Percentiles rank a stretch among this genome's conserved stretches.
Conservation (phyloP, 768 basidiomycete species). For the Agrocybe praecox region DNA sequence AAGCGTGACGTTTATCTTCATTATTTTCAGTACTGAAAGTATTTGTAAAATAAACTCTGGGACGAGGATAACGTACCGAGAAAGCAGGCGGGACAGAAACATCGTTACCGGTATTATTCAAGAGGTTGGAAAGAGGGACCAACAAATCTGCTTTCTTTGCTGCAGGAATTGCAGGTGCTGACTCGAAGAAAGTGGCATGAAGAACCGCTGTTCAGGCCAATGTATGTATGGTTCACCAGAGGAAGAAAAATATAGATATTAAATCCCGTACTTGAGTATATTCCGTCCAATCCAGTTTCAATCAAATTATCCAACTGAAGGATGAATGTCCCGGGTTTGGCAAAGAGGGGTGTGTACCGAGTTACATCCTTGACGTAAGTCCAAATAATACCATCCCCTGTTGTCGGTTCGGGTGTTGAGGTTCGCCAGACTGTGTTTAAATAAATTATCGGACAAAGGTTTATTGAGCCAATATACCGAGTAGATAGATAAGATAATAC, state of each 20-base stretch:
- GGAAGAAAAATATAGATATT: too few relatives aligned
- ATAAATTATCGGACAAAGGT: too few relatives aligned
- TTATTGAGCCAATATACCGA: too few relatives aligned
- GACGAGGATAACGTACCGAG: slow-evolving; percentile 43
- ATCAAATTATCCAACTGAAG: slow-evolving; percentile 75
- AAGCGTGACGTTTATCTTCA: slow-evolving; percentile 65
- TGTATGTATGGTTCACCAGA: neutral
- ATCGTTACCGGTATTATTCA: slow-evolving; percentile 66
- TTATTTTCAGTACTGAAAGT: too few relatives aligned
- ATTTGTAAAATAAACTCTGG: neutral
- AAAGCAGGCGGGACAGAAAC: slow-evolving; percentile 76
- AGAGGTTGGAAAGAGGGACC: slow-evolving; percentile 68
- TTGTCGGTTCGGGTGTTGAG: slow-evolving; percentile 76
- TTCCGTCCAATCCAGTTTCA: slow-evolving; percentile 55
- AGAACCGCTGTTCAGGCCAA: slow-evolving; percentile 51
- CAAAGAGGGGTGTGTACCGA: slow-evolving; percentile 70
- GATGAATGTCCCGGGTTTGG: slow-evolving; percentile 67
- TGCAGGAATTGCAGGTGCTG: slow-evolving; percentile 56
- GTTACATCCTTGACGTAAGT: slow-evolving; percentile 78
- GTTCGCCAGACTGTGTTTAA: slow-evolving; percentile 77
- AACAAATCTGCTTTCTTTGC: slow-evolving; percentile 64
- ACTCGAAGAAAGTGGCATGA: slow-evolving; percentile 71
- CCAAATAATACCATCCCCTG: slow-evolving; percentile 73
- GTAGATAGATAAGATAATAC: too few relatives aligned
- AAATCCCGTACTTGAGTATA: slow-evolving; percentile 62